These are phyloP conservation scores for Sarocladiaceae sp. DNA, from an alignment of 2,329 filamentous ascomycete species.

Conservation along the genomic window DNA sequence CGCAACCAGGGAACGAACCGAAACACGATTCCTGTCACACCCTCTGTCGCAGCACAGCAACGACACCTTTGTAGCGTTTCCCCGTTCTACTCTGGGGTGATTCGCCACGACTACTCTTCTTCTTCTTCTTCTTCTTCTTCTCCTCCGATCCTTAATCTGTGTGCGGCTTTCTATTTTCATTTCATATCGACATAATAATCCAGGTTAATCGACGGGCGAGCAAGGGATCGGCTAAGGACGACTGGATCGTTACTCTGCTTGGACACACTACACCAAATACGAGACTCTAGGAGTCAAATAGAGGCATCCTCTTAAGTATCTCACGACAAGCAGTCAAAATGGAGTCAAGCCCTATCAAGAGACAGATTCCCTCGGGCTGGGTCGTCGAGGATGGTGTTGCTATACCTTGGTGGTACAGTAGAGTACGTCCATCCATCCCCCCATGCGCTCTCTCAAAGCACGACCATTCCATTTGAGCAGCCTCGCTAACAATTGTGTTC, in stretches of 20 bases:
- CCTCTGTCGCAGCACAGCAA: slow-evolving; percentile 1
- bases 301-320: not conserved
- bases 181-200: too few species aligned
- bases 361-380: slow-evolving; percentile 19
- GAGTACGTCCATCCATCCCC: slow-evolving; percentile 11
- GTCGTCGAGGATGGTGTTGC: slow-evolving; percentile 19
- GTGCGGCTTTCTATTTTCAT: too few species aligned
- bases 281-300: not conserved
- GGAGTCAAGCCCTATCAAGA: slow-evolving; percentile 1
- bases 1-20: not conserved
- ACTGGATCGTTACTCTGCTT: not conserved
- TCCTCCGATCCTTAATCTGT: not conserved
- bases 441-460: too few species aligned
- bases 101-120: not conserved
- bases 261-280: not conserved
- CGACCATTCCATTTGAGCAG: too few species aligned
- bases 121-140: not conserved
- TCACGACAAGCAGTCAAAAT: not conserved
- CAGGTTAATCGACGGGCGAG: too few species aligned
- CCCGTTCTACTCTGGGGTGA: too few species aligned
- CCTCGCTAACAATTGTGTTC: not conserved
- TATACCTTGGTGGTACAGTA: slow-evolving; percentile 22
- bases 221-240: too few species aligned
- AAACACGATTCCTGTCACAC: not conserved
- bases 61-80: not conserved